Conservation (phyloP, 805 yeast species). For the Citeromyces nyonsensis region DNA sequence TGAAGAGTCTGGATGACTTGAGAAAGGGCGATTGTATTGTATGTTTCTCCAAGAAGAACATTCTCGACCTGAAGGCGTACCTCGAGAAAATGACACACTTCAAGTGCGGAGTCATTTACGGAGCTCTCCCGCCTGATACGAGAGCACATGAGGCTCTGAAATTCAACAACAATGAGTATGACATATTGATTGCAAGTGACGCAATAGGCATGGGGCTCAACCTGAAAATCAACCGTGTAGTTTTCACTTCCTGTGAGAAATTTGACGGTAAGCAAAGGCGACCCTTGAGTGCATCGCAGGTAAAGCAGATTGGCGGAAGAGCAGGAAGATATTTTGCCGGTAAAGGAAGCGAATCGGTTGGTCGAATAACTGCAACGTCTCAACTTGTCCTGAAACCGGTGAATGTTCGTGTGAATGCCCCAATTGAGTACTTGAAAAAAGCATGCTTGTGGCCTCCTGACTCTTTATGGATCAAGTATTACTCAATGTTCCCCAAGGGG, state of each 20-base stretch:
- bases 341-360: slow-evolving; percentile 13
- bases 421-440: slow-evolving; percentile 31
- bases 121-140: slow-evolving; percentile 92
- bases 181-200: slow-evolving; percentile 86
- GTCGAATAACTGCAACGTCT: slow-evolving; percentile 40
- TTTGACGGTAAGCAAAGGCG: slow-evolving; percentile 45
- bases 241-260: slow-evolving; percentile 56
- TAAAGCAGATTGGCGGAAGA: slow-evolving; percentile 90
- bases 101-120: slow-evolving; percentile 83
- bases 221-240: slow-evolving; percentile 63
- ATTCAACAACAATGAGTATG: slow-evolving; percentile 69
- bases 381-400: slow-evolving; percentile 27
- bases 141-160: slow-evolving; percentile 69
- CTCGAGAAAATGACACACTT: slow-evolving; percentile 50
- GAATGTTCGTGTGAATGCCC: slow-evolving; percentile 27
- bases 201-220: slow-evolving; percentile 98
- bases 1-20: slow-evolving; percentile 20
- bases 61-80: slow-evolving; percentile 49
- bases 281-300: slow-evolving; percentile 42
- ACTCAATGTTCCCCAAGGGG: slow-evolving; percentile 40
- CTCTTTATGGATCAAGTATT: slow-evolving; percentile 48
- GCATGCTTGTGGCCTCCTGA: slow-evolving; percentile 79
- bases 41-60: slow-evolving; percentile 64
- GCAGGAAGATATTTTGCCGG: slow-evolving; percentile 63
- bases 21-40: slow-evolving; percentile 79